Conservation (phyloP, 2,329 filamentous ascomycete species). For the Seiridium cupressi region DNA sequence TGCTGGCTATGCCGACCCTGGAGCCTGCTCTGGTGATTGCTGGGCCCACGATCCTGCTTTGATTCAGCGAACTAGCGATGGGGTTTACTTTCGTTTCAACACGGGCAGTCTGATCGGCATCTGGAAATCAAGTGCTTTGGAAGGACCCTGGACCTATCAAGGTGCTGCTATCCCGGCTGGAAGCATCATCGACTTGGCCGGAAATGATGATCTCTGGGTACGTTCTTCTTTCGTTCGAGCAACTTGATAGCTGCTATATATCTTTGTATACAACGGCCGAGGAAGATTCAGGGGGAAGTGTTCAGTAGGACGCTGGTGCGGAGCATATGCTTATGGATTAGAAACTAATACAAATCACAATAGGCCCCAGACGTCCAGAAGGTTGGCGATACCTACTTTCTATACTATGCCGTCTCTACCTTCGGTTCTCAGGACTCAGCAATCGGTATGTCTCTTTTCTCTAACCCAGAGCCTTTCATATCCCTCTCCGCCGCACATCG, state of each 20-base stretch:
- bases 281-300: too few relatives aligned
- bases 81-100: constrained; percentile 41
- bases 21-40: constrained; percentile 35
- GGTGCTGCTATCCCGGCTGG: constrained; percentile 37
- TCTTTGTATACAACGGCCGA: too few relatives aligned
- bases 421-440: constrained; percentile 61
- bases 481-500: not conserved
- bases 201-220: constrained; percentile 43
- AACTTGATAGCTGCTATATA: not conserved
- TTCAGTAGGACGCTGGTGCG: too few relatives aligned
- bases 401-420: constrained; percentile 66
- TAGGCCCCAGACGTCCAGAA: constrained; percentile 63
- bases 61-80: constrained; percentile 33
- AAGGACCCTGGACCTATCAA: constrained; percentile 40
- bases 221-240: not conserved
- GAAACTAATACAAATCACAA: not conserved
- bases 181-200: constrained; percentile 36
- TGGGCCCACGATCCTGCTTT: constrained; percentile 38
- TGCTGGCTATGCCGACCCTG: constrained; percentile 27
- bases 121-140: constrained; percentile 32
- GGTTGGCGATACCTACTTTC: constrained; percentile 57
- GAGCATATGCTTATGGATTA: too few relatives aligned
- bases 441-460: constrained; percentile 39
- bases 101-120: constrained; percentile 39
- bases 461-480: not conserved